These are phyloP conservation scores for Talaromyces pinophilus DNA, from an alignment of 2,329 filamentous ascomycete genomes.

Conservation along the genomic window DNA sequence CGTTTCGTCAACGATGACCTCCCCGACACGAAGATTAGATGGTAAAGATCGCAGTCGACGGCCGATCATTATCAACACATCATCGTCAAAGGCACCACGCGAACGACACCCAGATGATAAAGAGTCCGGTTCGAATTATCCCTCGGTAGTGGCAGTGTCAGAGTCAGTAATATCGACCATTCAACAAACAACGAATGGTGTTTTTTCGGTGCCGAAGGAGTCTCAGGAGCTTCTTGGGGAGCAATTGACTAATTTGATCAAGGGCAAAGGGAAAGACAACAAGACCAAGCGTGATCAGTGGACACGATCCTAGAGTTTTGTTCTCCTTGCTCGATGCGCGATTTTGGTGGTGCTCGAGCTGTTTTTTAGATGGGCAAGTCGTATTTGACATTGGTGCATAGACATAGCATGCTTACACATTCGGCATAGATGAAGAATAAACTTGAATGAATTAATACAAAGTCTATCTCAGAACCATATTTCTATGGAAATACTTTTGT, in stretches of 20 bases:
- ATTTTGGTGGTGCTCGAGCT: neutral
- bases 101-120: neutral
- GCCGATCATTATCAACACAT: constrained; percentile 11
- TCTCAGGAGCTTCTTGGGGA: constrained; percentile 13
- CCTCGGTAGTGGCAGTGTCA: constrained; percentile 9
- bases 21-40: neutral
- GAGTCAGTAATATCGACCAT: constrained; percentile 12
- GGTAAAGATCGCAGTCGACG: constrained; percentile 5
- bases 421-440: neutral
- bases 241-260: constrained; percentile 21
- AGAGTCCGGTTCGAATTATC: neutral
- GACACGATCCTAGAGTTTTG: neutral
- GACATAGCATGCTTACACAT: constrained; percentile 3
- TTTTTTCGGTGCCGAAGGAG: constrained; percentile 21
- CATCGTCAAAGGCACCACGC: neutral
- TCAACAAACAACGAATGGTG: constrained; percentile 21
- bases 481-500: neutral
- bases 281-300: neutral
- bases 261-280: constrained; percentile 2
- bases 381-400: neutral
- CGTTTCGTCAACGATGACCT: constrained; percentile 1
- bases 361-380: neutral
- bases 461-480: too few species aligned
- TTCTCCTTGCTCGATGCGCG: neutral
- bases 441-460: neutral